Percentiles rank a stretch among this genome's conserved stretches.
Conservation (phyloP, 169 alveolate genomes). For the Amoebophrya sp. region DNA sequence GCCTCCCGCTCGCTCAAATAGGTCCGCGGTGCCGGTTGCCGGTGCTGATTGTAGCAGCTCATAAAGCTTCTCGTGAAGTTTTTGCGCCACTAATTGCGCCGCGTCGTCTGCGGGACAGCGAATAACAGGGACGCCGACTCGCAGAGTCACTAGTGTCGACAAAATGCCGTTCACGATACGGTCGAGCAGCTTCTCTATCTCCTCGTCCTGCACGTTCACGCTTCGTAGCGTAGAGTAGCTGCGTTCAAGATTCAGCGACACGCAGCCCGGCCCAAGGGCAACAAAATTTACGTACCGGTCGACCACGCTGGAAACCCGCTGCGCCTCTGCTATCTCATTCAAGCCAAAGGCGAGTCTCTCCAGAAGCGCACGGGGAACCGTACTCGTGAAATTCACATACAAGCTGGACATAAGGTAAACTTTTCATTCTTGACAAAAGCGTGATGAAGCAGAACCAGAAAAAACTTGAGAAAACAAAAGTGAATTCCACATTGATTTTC, state of each 20-base stretch:
- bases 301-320: constrained; percentile 34
- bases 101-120: constrained; percentile 11
- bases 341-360: neutral
- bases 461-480: too few species aligned
- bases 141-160: constrained; percentile 42
- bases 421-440: neutral
- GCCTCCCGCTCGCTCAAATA: neutral
- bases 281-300: constrained; percentile 55
- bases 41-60: neutral
- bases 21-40: neutral
- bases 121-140: neutral
- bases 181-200: constrained; percentile 44
- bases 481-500: too few species aligned
- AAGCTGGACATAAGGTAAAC: neutral
- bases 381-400: neutral
- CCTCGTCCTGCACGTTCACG: constrained; percentile 37
- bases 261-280: constrained; percentile 46
- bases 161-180: constrained; percentile 45
- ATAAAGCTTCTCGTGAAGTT: neutral
- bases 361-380: neutral
- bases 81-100: constrained; percentile 6
- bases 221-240: constrained; percentile 40
- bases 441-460: too few species aligned
- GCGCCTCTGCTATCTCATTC: neutral
- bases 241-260: constrained; percentile 47